Conservation (phyloP, 2,329 filamentous ascomycete species). For the Sporothrix variecibatus region DNA sequence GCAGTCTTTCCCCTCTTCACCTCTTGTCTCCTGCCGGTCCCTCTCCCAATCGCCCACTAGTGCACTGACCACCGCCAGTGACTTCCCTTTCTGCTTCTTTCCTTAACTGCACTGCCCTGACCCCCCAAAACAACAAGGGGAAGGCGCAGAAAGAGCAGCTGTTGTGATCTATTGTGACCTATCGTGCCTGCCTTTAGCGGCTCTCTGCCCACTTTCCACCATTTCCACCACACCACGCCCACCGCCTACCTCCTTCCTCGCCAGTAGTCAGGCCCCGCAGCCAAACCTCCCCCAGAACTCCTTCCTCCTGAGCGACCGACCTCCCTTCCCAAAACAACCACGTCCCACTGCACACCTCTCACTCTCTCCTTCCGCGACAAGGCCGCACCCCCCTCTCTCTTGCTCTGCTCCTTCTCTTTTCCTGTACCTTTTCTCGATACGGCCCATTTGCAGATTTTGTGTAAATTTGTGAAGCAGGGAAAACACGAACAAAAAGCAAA, state of each 20-base stretch:
- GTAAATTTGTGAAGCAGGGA: background rate
- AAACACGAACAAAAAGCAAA: background rate
- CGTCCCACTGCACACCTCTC: background rate
- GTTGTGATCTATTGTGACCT: background rate
- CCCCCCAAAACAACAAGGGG: background rate
- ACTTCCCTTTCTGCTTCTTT: background rate
- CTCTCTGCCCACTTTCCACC: conserved; percentile 10
- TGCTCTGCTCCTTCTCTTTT: background rate
- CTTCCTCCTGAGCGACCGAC: conserved; percentile 13
- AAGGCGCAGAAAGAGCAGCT: background rate
- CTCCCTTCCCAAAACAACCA: conserved; percentile 22
- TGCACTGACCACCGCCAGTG: conserved; percentile 8
- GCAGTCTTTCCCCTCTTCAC: background rate
- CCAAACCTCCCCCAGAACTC: background rate
- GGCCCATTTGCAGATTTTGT: conserved; percentile 3
- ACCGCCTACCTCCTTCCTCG: background rate
- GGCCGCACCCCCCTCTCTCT: background rate
- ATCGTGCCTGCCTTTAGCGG: conserved; percentile 3
- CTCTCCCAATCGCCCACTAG: background rate
- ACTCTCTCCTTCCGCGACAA: conserved; percentile 1
- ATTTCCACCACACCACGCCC: background rate
- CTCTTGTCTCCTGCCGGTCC: background rate
- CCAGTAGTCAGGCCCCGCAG: background rate
- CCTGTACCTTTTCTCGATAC: background rate
- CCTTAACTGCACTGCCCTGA: background rate